A percentile compares a stretch with the other conserved stretches of the same genome.
These are phyloP conservation scores for Sicyos edulis DNA, from an alignment of 306 rosid species.

Conservation along the genomic window DNA sequence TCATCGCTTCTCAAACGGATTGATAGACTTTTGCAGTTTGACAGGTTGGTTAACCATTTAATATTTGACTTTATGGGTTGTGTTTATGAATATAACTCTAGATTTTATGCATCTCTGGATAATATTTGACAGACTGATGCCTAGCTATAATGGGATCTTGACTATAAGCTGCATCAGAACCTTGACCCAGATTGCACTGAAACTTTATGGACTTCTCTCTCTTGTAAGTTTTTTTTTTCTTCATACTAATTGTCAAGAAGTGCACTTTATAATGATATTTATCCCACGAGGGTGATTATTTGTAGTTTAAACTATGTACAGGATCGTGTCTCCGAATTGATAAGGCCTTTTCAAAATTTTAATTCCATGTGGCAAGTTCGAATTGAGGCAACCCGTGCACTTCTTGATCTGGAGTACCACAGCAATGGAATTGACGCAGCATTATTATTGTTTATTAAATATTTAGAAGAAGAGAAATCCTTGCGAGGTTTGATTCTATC, in stretches of 20 bases:
- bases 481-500: conserved; percentile 54
- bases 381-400: conserved; percentile 80
- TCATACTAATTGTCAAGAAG: conserved; percentile 19
- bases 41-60: conserved; percentile 51
- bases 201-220: conserved; percentile 73
- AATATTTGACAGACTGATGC: conserved; percentile 75
- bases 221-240: conserved; percentile 43
- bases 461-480: conserved; percentile 73
- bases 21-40: conserved; percentile 83
- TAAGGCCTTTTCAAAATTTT: conserved; percentile 60
- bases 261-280: conserved; percentile 18
- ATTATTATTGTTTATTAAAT: conserved; percentile 56
- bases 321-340: conserved; percentile 78
- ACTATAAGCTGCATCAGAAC: conserved; percentile 82
- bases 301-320: conserved; percentile 33
- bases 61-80: conserved; percentile 19
- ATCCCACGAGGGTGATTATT: conserved; percentile 7
- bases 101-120: conserved; percentile 30
- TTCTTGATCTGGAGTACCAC: conserved; percentile 90
- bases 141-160: conserved; percentile 89
- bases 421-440: conserved; percentile 70
- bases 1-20: conserved; percentile 86
- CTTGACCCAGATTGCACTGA: conserved; percentile 83
- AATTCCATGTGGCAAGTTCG: conserved; percentile 78
- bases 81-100: conserved; percentile 26